Evolutionary conservation across 371 early-diverging fungal genomes (phyloP).

Genomic region (Mortierella sp.): DNA sequence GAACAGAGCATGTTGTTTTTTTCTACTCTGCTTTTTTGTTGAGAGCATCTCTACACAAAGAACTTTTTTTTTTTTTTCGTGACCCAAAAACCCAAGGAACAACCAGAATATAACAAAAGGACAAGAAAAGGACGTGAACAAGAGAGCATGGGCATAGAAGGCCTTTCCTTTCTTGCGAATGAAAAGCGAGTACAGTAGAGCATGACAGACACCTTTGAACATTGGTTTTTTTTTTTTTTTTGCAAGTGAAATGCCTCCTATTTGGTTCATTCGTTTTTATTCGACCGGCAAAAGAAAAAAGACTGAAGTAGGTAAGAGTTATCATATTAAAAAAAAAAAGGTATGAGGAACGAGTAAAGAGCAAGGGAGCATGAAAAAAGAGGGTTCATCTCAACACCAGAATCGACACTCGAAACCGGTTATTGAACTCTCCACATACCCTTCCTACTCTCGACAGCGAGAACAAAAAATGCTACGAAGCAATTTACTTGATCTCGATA

Average conservation of each 20-base stretch:
- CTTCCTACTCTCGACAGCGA: too few species aligned
- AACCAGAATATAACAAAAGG: neutral
- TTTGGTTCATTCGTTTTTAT: neutral
- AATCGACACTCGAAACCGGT: slow-evolving; percentile 7
- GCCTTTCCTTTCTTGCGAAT: too few species aligned
- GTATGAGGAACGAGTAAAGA: neutral
- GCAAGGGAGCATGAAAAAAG: neutral
- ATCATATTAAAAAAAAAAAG: neutral
- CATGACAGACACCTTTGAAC: neutral
- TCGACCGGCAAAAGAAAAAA: neutral
- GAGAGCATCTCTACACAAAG: neutral
- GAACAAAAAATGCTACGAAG: neutral
- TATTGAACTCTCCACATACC: neutral
- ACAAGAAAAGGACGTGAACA: too few species aligned
- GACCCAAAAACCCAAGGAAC: neutral
- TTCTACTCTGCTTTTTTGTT: neutral
- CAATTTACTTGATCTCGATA: slow-evolving; percentile 19
- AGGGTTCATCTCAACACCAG: neutral
- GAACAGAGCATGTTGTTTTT: neutral
- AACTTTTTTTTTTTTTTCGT: neutral
- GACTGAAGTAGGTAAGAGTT: neutral
- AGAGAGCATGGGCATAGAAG: too few species aligned
- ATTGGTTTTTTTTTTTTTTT: neutral
- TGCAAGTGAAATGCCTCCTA: neutral
- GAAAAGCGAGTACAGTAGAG: too few species aligned